Evolutionary conservation across 2,329 filamentous ascomycete species (phyloP).

Genomic region (Aspergillus amoenus): DNA sequence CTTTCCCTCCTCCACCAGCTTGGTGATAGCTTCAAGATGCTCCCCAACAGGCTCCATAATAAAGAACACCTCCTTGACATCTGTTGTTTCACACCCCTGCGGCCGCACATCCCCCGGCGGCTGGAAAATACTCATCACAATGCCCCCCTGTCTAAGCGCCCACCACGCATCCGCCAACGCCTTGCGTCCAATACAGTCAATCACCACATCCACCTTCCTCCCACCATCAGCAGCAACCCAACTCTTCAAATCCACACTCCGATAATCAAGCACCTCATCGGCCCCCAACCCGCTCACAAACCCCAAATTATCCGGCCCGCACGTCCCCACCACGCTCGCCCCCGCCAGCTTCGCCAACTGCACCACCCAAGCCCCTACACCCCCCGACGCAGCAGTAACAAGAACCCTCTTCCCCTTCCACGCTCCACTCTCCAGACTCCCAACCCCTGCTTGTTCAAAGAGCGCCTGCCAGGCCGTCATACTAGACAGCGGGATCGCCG

Average conservation of each 20-base stretch:
- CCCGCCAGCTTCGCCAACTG: constrained; percentile 31
- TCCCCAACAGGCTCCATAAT: constrained; percentile 40
- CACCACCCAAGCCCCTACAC: constrained; percentile 46
- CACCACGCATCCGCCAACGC: constrained; percentile 46
- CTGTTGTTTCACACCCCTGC: constrained; percentile 20
- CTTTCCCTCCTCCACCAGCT: constrained; percentile 39
- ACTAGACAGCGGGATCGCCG: constrained; percentile 41
- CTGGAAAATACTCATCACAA: constrained; percentile 42
- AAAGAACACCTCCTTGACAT: constrained; percentile 41
- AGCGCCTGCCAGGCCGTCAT: constrained; percentile 47
- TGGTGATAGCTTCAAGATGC: constrained; percentile 39
- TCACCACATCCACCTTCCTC: constrained; percentile 43
- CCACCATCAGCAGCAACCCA: constrained; percentile 30
- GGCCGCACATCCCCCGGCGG: constrained; percentile 35
- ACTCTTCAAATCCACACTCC: constrained; percentile 7
- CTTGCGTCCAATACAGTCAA: constrained; percentile 47
- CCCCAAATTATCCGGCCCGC: constrained; percentile 38
- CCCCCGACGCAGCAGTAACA: constrained; percentile 47
- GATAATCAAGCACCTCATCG: constrained; percentile 44
- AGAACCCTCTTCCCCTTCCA: constrained; percentile 41
- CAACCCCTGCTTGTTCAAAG: constrained; percentile 37
- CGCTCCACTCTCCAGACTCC: constrained; percentile 8
- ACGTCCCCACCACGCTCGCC: constrained; percentile 41
- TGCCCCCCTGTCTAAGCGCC: constrained; percentile 36
- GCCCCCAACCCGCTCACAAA: constrained; percentile 44